Evolutionary conservation across 805 yeast genomes (phyloP).

Genomic region (Candida pini): DNA sequence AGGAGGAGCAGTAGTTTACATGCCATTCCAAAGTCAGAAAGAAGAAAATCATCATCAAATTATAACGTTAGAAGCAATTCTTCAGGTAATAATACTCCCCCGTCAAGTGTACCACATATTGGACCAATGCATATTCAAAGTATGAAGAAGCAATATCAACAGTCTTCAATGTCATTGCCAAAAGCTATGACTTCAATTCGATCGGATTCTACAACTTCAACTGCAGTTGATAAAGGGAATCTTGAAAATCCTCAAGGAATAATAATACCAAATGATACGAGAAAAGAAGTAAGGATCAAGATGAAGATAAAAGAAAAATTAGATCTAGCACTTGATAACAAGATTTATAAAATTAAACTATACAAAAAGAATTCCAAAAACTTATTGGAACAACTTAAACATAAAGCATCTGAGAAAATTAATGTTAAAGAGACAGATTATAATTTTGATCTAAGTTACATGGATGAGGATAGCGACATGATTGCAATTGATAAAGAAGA

Average conservation of each 20-base stretch:
- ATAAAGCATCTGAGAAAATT: slow-evolving; percentile 16
- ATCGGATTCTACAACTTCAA: background rate
- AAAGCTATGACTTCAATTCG: slow-evolving; percentile 4
- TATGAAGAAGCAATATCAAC: slow-evolving; percentile 3
- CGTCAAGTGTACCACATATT: slow-evolving; percentile 14
- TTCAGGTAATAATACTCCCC: slow-evolving; percentile 13
- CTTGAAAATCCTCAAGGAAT: background rate
- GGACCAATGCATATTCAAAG: slow-evolving; percentile 11
- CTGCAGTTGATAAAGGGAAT: background rate
- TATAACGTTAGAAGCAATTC: slow-evolving; percentile 9
- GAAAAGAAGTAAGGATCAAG: slow-evolving; percentile 11
- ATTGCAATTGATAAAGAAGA: slow-evolving; percentile 29
- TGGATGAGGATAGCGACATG: slow-evolving; percentile 34
- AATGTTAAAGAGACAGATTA: slow-evolving; percentile 16
- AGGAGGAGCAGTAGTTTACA: slow-evolving; percentile 18
- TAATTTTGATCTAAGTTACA: slow-evolving; percentile 30
- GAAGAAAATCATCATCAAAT: slow-evolving; percentile 7
- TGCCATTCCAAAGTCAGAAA: slow-evolving; percentile 5
- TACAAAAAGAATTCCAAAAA: slow-evolving; percentile 6
- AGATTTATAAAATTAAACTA: slow-evolving; percentile 22
- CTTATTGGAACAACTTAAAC: slow-evolving; percentile 7
- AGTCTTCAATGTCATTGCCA: slow-evolving; percentile 7
- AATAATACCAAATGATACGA: background rate
- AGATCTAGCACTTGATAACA: slow-evolving; percentile 15
- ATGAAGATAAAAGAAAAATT: slow-evolving; percentile 17